These are phyloP conservation scores for Dryas drummondii DNA, from an alignment of 306 rosid genomes.

Conservation along the genomic window DNA sequence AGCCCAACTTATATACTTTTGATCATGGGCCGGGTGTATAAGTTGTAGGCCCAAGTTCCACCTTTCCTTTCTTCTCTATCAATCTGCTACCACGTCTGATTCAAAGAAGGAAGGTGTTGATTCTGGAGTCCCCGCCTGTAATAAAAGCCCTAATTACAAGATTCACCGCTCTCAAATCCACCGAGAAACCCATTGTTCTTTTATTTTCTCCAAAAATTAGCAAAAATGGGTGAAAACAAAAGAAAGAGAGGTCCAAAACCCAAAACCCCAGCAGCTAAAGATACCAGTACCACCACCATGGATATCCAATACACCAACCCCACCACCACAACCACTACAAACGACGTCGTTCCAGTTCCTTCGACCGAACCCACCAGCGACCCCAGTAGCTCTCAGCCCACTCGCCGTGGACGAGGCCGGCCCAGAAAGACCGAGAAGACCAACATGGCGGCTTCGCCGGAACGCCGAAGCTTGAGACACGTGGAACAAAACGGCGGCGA, in stretches of 20 bases:
- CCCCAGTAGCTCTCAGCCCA: constrained; percentile 19
- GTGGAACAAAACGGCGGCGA: constrained; percentile 50
- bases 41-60: neutral
- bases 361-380: constrained; percentile 20
- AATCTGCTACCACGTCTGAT: neutral
- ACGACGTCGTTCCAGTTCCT: constrained; percentile 32
- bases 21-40: neutral
- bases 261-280: constrained; percentile 33
- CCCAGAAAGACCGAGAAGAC: constrained; percentile 40
- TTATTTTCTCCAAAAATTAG: neutral
- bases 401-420: constrained; percentile 39
- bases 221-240: constrained; percentile 47
- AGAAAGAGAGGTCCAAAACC: constrained; percentile 55
- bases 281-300: constrained; percentile 8
- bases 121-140: neutral
- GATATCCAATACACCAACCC: constrained; percentile 23
- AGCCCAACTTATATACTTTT: neutral
- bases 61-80: neutral
- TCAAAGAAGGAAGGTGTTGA: neutral
- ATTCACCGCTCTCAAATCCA: neutral
- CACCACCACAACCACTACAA: constrained; percentile 13
- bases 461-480: constrained; percentile 42
- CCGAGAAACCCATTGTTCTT: neutral
- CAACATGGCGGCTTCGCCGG: constrained; percentile 26
- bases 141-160: neutral